phyloP scores from a whole-genome alignment of 2,329 filamentous ascomycete genomes.

The Neonectria coccinea region DNA sequence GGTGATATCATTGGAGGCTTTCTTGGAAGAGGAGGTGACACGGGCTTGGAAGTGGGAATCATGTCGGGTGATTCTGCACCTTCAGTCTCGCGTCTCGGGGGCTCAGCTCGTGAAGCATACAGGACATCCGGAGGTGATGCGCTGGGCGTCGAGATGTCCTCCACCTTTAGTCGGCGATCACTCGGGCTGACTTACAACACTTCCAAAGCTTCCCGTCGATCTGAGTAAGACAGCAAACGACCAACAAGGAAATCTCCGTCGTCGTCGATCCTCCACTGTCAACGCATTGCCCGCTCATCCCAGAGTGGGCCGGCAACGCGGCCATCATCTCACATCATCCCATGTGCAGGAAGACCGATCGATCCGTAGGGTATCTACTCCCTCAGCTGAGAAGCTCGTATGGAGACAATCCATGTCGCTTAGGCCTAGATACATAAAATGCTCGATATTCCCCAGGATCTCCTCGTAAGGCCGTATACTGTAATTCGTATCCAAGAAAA shows the following conservation, averaged over 20 bases:
- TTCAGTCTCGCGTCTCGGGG: slow-evolving; percentile 1
- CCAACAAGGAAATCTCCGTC: background rate
- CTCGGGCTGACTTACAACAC: background rate
- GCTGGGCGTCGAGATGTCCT: background rate
- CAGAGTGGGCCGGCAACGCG: background rate
- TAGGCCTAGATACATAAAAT: background rate
- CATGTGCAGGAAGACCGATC: background rate
- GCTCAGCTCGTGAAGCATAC: background rate
- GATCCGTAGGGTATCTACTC: background rate
- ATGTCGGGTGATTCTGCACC: background rate
- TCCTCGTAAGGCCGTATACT: background rate
- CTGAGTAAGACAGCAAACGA: slow-evolving; percentile 3
- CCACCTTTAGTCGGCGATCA: too few relatives aligned
- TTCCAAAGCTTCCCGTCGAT: background rate
- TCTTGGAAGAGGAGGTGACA: background rate
- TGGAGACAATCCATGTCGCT: background rate
- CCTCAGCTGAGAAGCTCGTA: background rate
- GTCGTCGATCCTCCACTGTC: background rate
- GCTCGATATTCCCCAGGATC: background rate
- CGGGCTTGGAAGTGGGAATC: background rate
- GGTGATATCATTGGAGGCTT: background rate
- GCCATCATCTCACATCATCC: background rate
- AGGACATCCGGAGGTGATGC: background rate
- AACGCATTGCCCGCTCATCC: background rate
- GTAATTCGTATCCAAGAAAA: background rate